A percentile compares a stretch with the other conserved stretches of the same genome.
phyloP scores from a whole-genome alignment of 2,329 filamentous ascomycete species.

The Juglanconis sp. region DNA sequence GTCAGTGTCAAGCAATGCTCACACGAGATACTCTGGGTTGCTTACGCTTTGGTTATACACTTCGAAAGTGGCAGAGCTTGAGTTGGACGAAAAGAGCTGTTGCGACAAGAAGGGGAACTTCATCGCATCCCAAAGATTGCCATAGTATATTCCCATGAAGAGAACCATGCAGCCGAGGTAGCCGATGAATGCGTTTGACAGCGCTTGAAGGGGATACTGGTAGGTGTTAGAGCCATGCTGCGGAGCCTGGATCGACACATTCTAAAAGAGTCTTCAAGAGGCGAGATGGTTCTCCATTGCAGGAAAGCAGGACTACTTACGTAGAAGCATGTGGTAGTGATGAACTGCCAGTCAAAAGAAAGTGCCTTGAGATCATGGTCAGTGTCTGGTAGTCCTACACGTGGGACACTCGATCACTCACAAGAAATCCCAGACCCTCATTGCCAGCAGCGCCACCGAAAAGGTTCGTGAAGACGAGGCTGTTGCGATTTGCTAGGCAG shows the following conservation, averaged over 20 bases:
- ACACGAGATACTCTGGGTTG: background rate
- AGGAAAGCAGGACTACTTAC: too few species aligned
- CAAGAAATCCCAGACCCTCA: constrained; percentile 35
- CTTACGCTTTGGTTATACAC: constrained; percentile 38
- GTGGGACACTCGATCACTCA: background rate
- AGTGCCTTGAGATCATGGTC: constrained; percentile 14
- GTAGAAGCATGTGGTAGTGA: constrained; percentile 33
- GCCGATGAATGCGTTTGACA: constrained; percentile 35
- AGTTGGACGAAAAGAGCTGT: constrained; percentile 33
- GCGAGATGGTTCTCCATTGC: too few species aligned
- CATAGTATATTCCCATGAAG: constrained; percentile 37
- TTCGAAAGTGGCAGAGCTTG: constrained; percentile 32
- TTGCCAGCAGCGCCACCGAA: constrained; percentile 43
- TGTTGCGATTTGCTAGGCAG: constrained; percentile 42
- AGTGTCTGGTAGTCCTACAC: background rate
- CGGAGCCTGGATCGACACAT: too few species aligned
- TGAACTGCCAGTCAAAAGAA: constrained; percentile 43
- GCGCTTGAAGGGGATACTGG: constrained; percentile 32
- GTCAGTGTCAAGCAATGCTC: background rate
- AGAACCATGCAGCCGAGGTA: constrained; percentile 33
- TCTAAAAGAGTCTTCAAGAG: too few species aligned
- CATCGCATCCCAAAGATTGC: constrained; percentile 34
- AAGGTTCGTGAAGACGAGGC: constrained; percentile 42
- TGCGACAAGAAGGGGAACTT: constrained; percentile 33
- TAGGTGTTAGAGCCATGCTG: too few species aligned